These are phyloP conservation scores for Henckelia pumila DNA, from an alignment of 257 asterid genomes.

Conservation along the genomic window DNA sequence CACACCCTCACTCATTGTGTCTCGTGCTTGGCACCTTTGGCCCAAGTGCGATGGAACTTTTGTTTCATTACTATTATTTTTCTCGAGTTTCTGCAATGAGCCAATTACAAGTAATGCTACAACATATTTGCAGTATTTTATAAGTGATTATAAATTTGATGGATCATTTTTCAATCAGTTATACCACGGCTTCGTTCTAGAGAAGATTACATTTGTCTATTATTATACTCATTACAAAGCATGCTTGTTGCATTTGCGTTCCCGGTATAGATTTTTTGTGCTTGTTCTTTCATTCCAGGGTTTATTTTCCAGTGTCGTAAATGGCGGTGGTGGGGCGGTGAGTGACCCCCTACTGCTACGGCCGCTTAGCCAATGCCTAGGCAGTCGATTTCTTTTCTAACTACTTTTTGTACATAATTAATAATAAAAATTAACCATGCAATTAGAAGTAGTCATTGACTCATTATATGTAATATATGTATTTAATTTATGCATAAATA, in stretches of 20 bases:
- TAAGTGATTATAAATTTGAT: not conserved
- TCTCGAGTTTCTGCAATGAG: not conserved
- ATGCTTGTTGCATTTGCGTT: not conserved
- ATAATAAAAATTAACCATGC: too few species aligned
- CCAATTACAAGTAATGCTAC: not conserved
- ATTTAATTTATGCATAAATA: too few species aligned
- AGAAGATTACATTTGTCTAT: not conserved
- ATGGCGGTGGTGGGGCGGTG: too few species aligned
- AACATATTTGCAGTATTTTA: not conserved
- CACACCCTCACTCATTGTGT: not conserved
- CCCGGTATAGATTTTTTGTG: not conserved
- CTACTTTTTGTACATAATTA: too few species aligned
- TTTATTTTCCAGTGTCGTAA: too few species aligned
- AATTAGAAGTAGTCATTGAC: too few species aligned
- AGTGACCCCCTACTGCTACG: too few species aligned
- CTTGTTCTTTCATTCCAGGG: not conserved
- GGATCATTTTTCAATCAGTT: not conserved
- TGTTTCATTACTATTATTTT: not conserved
- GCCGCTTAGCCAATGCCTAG: too few species aligned
- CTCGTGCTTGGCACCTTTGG: not conserved
- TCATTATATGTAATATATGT: too few species aligned
- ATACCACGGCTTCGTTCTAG: not conserved
- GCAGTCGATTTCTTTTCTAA: too few species aligned
- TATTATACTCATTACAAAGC: conserved; percentile 10
- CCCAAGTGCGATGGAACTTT: not conserved